Percentiles rank a stretch among this genome's conserved stretches.
Evolutionary conservation across 106 monocot genomes (phyloP).

Genomic region (Apostasia ramifera): DNA sequence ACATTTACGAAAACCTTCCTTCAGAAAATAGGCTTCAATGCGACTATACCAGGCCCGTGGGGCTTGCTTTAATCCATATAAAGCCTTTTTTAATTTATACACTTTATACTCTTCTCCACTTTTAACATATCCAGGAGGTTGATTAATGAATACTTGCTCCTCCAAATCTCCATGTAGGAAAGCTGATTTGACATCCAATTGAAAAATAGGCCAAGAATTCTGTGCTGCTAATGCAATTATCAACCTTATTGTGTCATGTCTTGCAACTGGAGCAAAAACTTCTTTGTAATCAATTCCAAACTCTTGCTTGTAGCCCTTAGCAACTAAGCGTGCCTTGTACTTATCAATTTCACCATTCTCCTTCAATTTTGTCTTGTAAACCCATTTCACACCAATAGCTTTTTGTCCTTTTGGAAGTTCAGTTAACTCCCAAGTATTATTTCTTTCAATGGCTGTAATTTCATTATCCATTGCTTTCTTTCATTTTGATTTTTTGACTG

Average conservation of each 20-base stretch:
- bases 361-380: too few species aligned
- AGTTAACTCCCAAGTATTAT: too few species aligned
- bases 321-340: too few species aligned
- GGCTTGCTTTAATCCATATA: slow-evolving; percentile 12
- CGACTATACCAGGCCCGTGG: slow-evolving; percentile 6
- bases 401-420: too few species aligned
- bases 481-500: too few species aligned
- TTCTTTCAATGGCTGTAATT: too few species aligned
- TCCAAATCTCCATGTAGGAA: slow-evolving; percentile 5
- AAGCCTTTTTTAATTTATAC: slow-evolving; percentile 3
- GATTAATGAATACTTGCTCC: slow-evolving; percentile 8
- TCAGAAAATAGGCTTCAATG: slow-evolving; percentile 11
- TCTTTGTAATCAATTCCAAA: too few species aligned
- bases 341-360: too few species aligned
- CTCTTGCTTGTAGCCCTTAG: too few species aligned
- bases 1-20: slow-evolving; percentile 11
- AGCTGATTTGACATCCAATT: slow-evolving; percentile 9
- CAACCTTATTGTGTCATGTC: slow-evolving; percentile 8
- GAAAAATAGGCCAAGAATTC: slow-evolving; percentile 9
- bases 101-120: slow-evolving; percentile 5
- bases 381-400: too few species aligned
- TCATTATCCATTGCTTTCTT: too few species aligned
- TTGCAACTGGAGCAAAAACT: too few species aligned
- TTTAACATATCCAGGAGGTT: slow-evolving; percentile 8
- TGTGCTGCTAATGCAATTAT: slow-evolving; percentile 10